These are phyloP conservation scores for Dicorynia guianensis DNA, from an alignment of 306 rosid species.

Conservation along the genomic window DNA sequence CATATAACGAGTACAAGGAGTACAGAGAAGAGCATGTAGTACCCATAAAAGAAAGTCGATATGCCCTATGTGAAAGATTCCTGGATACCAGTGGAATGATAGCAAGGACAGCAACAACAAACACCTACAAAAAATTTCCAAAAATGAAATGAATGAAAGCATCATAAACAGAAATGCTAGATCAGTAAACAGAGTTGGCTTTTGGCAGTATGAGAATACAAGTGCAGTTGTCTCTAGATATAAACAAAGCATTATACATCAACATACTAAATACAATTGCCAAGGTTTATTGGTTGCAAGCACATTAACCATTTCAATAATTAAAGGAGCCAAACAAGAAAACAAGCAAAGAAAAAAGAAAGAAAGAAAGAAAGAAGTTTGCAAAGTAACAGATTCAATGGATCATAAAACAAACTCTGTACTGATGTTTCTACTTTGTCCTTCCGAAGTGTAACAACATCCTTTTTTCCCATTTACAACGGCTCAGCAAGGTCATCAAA, in stretches of 20 bases:
- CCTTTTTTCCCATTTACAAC: not conserved
- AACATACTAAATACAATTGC: no score
- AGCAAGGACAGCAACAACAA: constrained; percentile 88
- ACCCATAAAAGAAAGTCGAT: constrained; percentile 91
- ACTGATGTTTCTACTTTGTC: not conserved
- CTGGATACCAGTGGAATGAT: constrained; percentile 79
- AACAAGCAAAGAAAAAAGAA: not conserved
- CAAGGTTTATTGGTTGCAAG: no score
- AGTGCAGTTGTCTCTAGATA: no score
- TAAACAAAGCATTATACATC: no score
- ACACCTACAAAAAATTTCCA: constrained; percentile 61
- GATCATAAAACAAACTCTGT: not conserved
- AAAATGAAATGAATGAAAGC: not conserved
- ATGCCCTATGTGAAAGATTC: constrained; percentile 82
- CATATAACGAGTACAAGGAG: constrained; percentile 79
- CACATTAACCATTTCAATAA: no score
- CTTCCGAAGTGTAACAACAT: not conserved
- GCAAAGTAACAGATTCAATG: not conserved
- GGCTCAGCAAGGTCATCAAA: constrained; percentile 1
- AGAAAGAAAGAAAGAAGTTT: not conserved
- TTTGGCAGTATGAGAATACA: no score
- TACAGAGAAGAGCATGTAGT: constrained; percentile 79
- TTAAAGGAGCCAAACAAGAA: no score
- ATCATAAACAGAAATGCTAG: constrained; percentile 33
- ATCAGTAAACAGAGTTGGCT: not conserved